Evolutionary conservation across 805 yeast species (phyloP), one percentile per base, ranked within the genome.

Genomic region (Brettanomyces custersianus): DNA sequence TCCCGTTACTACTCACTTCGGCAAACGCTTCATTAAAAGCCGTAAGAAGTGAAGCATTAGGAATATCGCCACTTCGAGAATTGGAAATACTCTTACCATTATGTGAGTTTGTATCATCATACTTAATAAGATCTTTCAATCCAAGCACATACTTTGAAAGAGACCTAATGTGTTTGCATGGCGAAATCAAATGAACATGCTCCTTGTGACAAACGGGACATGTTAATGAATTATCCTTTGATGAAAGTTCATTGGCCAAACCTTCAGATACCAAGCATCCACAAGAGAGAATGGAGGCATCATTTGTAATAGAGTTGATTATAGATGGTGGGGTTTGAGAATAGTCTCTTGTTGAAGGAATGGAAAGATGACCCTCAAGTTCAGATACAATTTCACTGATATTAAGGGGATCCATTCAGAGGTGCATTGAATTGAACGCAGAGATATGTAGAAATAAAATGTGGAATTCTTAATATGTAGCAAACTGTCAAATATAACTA

Each of bases 211-310:
- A 67, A 1, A 53, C 36, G 3, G 71, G 71, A 37, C 72, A 67
- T 5, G 36, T 18, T 47, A 62, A 46, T 38, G 41, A 20, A 8
- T 40, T 16, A 2, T 36, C 26, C 21, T 48, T 37, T 29, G 49
- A 17, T 3, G 48, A 32, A 9, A 60, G 35, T 16, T 45, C 43
- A 3, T 37, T 39, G 1, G 52, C 57, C 4, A 64, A 40, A 4
- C 36, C 36, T 24, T 59, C 60, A 2, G 68, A 60, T 4, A 65
- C 46, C 2, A 65, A 34, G 43, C 69, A 63, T 1, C 71, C 72
- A 43, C 72, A 66, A 1, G 61, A 43, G 3, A 65, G 42, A 21
- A 60, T 50, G 2, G 57, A 49, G 23, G 51, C 44, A 35, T 61
- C 66, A n/a, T 40, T 37, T 11, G 49, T 47, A 2, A 52, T 35